phyloP scores from a whole-genome alignment of 2,329 filamentous ascomycete species.

The Stemphylium vesicarium region DNA sequence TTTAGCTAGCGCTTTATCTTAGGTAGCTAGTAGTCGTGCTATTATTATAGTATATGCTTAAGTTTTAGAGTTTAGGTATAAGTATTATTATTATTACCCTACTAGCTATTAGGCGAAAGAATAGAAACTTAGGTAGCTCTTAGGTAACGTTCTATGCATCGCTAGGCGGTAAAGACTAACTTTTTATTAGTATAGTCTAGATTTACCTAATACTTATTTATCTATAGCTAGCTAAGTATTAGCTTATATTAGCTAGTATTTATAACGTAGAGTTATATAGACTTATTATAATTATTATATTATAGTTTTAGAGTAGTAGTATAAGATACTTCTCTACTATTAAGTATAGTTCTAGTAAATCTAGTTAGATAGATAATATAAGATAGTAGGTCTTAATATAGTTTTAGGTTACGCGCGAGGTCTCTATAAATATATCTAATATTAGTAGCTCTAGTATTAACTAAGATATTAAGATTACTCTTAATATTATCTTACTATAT shows the following conservation, averaged over 20 bases:
- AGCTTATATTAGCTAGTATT: background rate
- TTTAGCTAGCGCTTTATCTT: background rate
- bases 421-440: slow-evolving; percentile 1
- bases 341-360: background rate
- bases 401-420: background rate
- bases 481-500: background rate
- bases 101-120: background rate
- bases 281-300: background rate
- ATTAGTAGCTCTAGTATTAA: background rate
- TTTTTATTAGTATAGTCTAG: background rate
- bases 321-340: background rate
- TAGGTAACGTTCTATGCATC: background rate
- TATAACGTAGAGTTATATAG: background rate
- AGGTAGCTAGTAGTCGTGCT: background rate
- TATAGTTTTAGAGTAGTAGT: background rate
- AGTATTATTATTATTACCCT: background rate
- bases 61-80: background rate
- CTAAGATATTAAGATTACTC: background rate
- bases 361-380: background rate
- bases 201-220: background rate
- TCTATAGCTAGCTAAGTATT: background rate
- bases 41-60: background rate
- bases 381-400: background rate
- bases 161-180: background rate
- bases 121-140: background rate